A percentile compares a stretch with the other conserved stretches of the same genome.
Conservation (phyloP, 2,329 filamentous ascomycete genomes). For the Clathrospora elynae region DNA sequence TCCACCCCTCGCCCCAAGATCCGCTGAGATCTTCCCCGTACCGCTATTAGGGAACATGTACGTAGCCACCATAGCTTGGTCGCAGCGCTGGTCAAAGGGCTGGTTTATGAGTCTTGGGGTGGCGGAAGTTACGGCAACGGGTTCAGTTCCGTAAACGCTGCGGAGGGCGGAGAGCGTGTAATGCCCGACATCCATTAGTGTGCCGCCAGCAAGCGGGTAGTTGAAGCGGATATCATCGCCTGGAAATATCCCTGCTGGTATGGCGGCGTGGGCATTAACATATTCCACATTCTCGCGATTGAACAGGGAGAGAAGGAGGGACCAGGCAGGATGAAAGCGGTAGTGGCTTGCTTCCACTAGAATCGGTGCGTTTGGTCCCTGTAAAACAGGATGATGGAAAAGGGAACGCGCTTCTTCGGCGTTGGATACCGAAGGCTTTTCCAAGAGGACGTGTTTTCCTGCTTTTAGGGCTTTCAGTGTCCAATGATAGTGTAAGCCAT, state of each 20-base stretch:
- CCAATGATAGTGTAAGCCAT: conserved; percentile 52
- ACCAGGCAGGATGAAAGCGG: conserved; percentile 52
- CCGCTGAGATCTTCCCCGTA: conserved; percentile 17
- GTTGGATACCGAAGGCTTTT: conserved; percentile 55
- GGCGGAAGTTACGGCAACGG: conserved; percentile 27
- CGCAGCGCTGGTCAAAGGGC: conserved; percentile 23
- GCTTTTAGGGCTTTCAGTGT: conserved; percentile 50
- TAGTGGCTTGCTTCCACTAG: conserved; percentile 54
- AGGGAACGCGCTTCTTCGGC: conserved; percentile 51
- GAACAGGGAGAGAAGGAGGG: conserved; percentile 45
- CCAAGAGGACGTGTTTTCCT: conserved; percentile 54
- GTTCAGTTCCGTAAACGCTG: conserved; percentile 34
- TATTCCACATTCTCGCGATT: conserved; percentile 42
- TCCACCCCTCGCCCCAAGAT: conserved; percentile 23
- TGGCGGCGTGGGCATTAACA: conserved; percentile 35
- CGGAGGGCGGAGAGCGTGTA: conserved; percentile 44
- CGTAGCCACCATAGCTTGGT: conserved; percentile 27
- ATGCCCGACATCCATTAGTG: conserved; percentile 48
- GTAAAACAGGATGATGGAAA: conserved; percentile 41
- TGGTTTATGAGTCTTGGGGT: conserved; percentile 13
- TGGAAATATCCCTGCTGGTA: conserved; percentile 33
- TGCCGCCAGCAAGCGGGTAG: conserved; percentile 48
- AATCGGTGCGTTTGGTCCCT: conserved; percentile 46
- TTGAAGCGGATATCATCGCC: conserved; percentile 48
- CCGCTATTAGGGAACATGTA: conserved; percentile 31